A percentile compares a stretch with the other conserved stretches of the same genome.
Conservation (phyloP, 2,329 filamentous ascomycete genomes). For the Stagonosporopsis tanaceti region DNA sequence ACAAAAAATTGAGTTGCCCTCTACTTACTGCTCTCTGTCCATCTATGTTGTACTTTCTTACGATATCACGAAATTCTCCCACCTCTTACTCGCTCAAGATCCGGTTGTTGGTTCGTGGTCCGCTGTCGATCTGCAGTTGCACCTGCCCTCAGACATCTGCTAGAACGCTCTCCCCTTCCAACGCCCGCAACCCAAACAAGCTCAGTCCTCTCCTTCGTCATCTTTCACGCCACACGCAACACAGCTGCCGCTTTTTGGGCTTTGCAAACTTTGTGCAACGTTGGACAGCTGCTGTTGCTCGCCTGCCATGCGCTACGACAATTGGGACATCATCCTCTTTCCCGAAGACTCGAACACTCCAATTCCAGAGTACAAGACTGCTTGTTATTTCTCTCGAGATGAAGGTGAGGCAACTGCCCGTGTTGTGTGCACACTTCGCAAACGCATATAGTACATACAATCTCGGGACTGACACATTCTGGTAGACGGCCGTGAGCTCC, state of each 20-base stretch:
- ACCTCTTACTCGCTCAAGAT: neutral
- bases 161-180: conserved; percentile 1
- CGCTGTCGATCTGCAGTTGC: neutral
- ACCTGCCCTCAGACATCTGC: conserved; percentile 1
- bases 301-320: conserved; percentile 77
- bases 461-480: neutral
- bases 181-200: neutral
- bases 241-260: conserved; percentile 27
- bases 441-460: neutral
- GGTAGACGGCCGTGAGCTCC: conserved; percentile 40
- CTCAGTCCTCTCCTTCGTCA: conserved; percentile 4
- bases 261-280: conserved; percentile 21
- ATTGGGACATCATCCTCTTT: conserved; percentile 88
- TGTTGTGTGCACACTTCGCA: too few relatives aligned
- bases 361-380: conserved; percentile 81
- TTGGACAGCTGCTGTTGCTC: conserved; percentile 24
- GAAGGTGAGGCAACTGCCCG: conserved; percentile 32
- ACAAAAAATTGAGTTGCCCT: neutral
- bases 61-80: neutral
- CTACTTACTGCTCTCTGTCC: neutral
- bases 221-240: conserved; percentile 5
- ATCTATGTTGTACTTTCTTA: neutral
- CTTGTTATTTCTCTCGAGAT: conserved; percentile 72
- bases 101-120: too few relatives aligned
- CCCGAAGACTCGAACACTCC: conserved; percentile 71